phyloP scores from a whole-genome alignment of 2,329 filamentous ascomycete species.

The Aspergillus fructus region DNA sequence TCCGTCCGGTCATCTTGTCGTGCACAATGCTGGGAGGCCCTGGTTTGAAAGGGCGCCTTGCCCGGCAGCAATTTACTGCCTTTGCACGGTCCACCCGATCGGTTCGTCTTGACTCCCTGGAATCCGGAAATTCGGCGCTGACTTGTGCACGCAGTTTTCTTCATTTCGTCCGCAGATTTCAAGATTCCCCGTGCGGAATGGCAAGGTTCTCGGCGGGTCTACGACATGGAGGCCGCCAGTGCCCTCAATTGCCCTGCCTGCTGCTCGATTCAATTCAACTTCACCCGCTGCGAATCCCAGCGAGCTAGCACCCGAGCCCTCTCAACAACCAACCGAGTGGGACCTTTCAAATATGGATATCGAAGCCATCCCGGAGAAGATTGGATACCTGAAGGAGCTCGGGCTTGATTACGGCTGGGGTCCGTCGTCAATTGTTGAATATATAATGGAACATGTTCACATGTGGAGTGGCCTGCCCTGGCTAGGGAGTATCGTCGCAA shows the following conservation, averaged over 20 bases:
- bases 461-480: conserved; percentile 74
- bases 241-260: conserved; percentile 21
- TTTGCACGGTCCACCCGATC: conserved; percentile 33
- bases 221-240: conserved; percentile 23
- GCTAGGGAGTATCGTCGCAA: conserved; percentile 71
- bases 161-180: conserved; percentile 31
- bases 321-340: conserved; percentile 13
- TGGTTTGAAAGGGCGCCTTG: conserved; percentile 49
- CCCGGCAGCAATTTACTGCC: conserved; percentile 28
- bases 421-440: conserved; percentile 71
- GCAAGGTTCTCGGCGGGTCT: conserved; percentile 21
- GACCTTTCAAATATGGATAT: conserved; percentile 34
- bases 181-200: conserved; percentile 20
- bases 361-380: conserved; percentile 66
- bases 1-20: conserved; percentile 14
- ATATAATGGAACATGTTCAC: conserved; percentile 77
- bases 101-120: conserved; percentile 27
- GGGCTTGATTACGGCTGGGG: conserved; percentile 89
- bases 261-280: conserved; percentile 41
- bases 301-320: conserved; percentile 7
- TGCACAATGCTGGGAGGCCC: conserved; percentile 56
- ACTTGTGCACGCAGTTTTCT: conserved; percentile 32
- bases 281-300: conserved; percentile 22
- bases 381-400: conserved; percentile 79
- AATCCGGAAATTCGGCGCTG: conserved; percentile 8